Base-by-base conservation (phyloP, 177 flowering plant species). In the Telopea speciosissima region DNA sequence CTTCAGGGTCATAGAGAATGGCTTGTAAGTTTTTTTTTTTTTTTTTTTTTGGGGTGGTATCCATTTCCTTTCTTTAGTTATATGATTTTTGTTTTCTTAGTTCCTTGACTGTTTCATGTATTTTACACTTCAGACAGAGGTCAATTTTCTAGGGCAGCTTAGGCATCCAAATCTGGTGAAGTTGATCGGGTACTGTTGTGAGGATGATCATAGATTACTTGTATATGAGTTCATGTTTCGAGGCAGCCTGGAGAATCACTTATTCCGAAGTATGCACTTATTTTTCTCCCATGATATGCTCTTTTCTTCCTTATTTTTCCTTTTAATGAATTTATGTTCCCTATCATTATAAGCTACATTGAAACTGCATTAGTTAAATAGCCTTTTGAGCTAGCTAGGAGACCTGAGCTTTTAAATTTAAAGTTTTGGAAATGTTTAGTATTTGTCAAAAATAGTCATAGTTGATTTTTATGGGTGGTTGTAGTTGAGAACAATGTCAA, bases 1-100 rank as follows among this genome's bases (percentile, higher is more conserved):
- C 96, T 90, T 76, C 99, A 95, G 76, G 99, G 99, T 5, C 98
- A 95, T 76, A 84, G 98, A 12, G 98, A 96, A 77, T 96, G 98
- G 98, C 97, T 90, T 67, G 98, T 93, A 76, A 74, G 85, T 75
- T 28, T 42, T 26, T 19, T 24, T 66, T 36, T 31, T 42, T 19
- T 28, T 42, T 26, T 19, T 24, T 66, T 36, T 31, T 42, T 19
- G n/a, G n/a, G n/a, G 68, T 17, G 22, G 31, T 33, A 16, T 62
- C 52, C 24, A 11, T 31, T 22, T 65, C 17, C 21, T 5, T 65
- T 28, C 40, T 24, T 28, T 62, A 8, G 28, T 62, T 59, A 13
- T 62, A 11, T 12, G 17, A 21, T 45, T 22, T 22, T 56, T 61
- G n/a, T 17, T 42, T 44, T 64, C 24, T 63, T 16, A 13, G 16